A percentile compares a stretch with the other conserved stretches of the same genome.
These are phyloP conservation scores for Lentithecium fluviatile DNA, from an alignment of 495 filamentous ascomycete species.

Conservation along the genomic window DNA sequence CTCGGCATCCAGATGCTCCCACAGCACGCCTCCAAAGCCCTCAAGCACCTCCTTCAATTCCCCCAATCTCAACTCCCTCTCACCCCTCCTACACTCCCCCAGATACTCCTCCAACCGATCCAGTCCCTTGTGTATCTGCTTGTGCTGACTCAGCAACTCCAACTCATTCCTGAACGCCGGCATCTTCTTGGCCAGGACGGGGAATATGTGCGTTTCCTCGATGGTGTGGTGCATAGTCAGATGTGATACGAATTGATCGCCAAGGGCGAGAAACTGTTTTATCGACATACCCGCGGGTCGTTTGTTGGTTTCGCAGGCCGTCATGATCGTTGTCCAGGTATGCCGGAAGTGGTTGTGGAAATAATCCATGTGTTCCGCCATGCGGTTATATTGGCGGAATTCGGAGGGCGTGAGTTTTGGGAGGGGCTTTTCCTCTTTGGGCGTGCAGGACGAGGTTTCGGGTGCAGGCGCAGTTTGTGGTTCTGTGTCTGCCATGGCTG, in stretches of 20 bases:
- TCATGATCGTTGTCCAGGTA: constrained; percentile 68
- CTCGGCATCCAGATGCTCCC: constrained; percentile 47
- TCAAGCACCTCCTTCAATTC: constrained; percentile 72
- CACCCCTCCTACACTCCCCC: constrained; percentile 58
- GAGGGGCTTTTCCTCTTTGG: constrained; percentile 10
- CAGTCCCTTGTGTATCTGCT: constrained; percentile 76
- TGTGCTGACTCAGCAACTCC: constrained; percentile 74
- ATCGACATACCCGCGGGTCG: constrained; percentile 60
- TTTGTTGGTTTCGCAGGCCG: constrained; percentile 54
- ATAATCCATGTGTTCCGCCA: constrained; percentile 76
- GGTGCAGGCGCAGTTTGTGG: neutral
- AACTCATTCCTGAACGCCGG: constrained; percentile 69
- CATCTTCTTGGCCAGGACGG: constrained; percentile 74
- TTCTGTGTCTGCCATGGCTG: constrained; percentile 1
- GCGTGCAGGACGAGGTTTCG: neutral
- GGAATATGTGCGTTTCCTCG: constrained; percentile 82
- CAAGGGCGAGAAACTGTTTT: constrained; percentile 61
- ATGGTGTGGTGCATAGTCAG: constrained; percentile 78
- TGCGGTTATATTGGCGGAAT: constrained; percentile 65
- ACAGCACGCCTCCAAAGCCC: constrained; percentile 50
- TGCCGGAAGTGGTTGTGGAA: constrained; percentile 71
- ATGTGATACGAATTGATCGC: constrained; percentile 63
- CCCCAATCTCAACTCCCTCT: constrained; percentile 64
- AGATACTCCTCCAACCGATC: constrained; percentile 72
- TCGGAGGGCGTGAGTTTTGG: constrained; percentile 56